Evolutionary conservation across 148 eudicot species (phyloP).

Genomic region (Polygonum aviculare): DNA sequence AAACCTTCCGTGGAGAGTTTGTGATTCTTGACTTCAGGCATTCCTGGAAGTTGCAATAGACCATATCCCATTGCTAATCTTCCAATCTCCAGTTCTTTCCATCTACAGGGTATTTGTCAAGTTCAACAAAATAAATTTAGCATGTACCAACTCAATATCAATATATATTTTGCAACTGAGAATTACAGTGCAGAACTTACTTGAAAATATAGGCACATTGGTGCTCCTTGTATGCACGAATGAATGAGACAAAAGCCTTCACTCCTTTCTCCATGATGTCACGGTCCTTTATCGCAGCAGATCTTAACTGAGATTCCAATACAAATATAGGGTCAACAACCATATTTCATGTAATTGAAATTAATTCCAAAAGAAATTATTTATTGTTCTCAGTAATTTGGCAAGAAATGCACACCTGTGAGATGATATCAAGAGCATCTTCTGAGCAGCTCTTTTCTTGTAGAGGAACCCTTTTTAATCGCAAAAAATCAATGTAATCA

Average conservation of each 20-base stretch:
- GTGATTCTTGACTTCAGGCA: constrained; percentile 71
- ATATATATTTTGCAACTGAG: background rate
- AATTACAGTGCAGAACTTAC: constrained; percentile 18
- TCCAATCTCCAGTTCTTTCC: constrained; percentile 89
- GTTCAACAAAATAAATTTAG: background rate
- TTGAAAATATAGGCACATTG: constrained; percentile 78
- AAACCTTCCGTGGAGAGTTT: constrained; percentile 67
- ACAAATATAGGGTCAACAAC: background rate
- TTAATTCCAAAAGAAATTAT: background rate
- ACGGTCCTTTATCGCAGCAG: constrained; percentile 72
- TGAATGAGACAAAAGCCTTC: constrained; percentile 72
- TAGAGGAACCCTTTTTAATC: constrained; percentile 52
- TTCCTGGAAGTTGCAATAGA: constrained; percentile 69
- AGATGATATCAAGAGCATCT: constrained; percentile 52
- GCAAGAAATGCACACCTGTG: constrained; percentile 37
- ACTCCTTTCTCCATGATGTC: constrained; percentile 91
- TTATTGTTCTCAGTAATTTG: background rate
- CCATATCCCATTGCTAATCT: constrained; percentile 94
- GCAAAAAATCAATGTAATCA: constrained; percentile 69
- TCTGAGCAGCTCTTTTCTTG: constrained; percentile 49
- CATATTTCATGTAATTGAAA: background rate
- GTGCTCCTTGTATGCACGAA: constrained; percentile 93
- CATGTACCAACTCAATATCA: background rate
- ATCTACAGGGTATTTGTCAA: constrained; percentile 22
- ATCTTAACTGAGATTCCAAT: constrained; percentile 49